phyloP scores from a whole-genome alignment of 179 eudicot genomes.

The Actinidia polygama region DNA sequence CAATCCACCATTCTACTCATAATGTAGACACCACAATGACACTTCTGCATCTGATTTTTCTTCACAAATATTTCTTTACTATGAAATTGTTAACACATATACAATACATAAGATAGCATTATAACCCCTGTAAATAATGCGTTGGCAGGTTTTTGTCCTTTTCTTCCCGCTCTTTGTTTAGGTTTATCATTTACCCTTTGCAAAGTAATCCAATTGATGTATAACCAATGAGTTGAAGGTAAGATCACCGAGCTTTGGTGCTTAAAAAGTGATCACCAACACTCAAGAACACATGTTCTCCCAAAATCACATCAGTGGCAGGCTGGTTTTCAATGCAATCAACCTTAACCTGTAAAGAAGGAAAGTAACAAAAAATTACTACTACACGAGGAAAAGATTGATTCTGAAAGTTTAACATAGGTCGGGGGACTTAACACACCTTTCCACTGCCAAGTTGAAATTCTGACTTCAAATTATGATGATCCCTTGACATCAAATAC shows the following conservation, averaged over 20 bases:
- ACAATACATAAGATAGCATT: background rate
- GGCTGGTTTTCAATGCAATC: slow-evolving; percentile 70
- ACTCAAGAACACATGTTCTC: slow-evolving; percentile 67
- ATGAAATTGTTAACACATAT: background rate
- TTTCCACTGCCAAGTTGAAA: slow-evolving; percentile 79
- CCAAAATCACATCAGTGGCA: slow-evolving; percentile 52
- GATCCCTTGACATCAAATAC: slow-evolving; percentile 74
- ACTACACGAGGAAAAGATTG: background rate
- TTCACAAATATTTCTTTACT: background rate
- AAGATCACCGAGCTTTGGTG: slow-evolving; percentile 29
- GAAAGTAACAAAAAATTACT: background rate
- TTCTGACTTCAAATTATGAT: slow-evolving; percentile 61
- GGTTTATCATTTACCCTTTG: background rate
- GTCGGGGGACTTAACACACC: slow-evolving; percentile 39
- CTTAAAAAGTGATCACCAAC: slow-evolving; percentile 65
- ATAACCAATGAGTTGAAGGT: background rate
- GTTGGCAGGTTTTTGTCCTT: background rate
- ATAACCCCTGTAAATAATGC: background rate
- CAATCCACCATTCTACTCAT: no score
- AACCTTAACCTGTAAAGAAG: slow-evolving; percentile 52
- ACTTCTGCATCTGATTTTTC: background rate
- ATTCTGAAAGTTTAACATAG: background rate
- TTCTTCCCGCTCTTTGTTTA: background rate
- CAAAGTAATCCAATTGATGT: background rate
- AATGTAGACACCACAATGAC: background rate